phyloP scores from a whole-genome alignment of 1,284 basidiomycete species.

The Trametes hirsuta region DNA sequence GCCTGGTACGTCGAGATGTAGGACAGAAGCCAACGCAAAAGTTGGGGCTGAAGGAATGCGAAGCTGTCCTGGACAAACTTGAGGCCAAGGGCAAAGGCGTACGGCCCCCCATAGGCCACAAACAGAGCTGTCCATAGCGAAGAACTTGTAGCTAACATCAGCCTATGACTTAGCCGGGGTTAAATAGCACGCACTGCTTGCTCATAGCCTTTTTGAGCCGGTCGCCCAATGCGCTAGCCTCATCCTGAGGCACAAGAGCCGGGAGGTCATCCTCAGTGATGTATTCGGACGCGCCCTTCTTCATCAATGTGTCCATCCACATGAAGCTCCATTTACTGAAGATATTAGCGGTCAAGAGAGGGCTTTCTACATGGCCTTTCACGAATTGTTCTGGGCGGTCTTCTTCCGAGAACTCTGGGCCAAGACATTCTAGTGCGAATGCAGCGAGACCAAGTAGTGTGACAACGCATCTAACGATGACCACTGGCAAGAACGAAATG shows the following conservation, averaged over 20 bases:
- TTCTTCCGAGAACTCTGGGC: slow-evolving; percentile 60
- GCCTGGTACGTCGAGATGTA: slow-evolving; percentile 82
- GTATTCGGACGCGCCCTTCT: slow-evolving; percentile 60
- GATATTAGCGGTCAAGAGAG: slow-evolving; percentile 81
- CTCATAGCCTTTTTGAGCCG: slow-evolving; percentile 64
- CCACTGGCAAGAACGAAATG: slow-evolving; percentile 37
- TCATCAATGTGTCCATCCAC: slow-evolving; percentile 83
- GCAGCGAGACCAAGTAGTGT: slow-evolving; percentile 55
- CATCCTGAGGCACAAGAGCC: slow-evolving; percentile 66
- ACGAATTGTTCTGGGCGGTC: slow-evolving; percentile 36
- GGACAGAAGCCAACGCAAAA: slow-evolving; percentile 79
- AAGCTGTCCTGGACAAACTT: slow-evolving; percentile 83
- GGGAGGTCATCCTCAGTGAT: slow-evolving; percentile 83
- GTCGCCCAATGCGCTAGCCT: slow-evolving; percentile 71
- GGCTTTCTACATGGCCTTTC: slow-evolving; percentile 65
- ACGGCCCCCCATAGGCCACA: slow-evolving; percentile 80
- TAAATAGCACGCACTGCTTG: slow-evolving; percentile 51
- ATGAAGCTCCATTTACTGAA: slow-evolving; percentile 78
- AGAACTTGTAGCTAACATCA: slow-evolving; percentile 35
- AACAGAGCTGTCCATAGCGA: slow-evolving; percentile 77
- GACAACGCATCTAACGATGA: slow-evolving; percentile 53
- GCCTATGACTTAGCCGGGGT: not conserved
- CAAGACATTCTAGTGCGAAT: slow-evolving; percentile 73
- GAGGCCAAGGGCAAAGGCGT: slow-evolving; percentile 64
- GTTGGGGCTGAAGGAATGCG: slow-evolving; percentile 88